Evolutionary conservation across 2,329 filamentous ascomycete species (phyloP), one percentile per base, ranked within the genome.

Genomic region (Coniella vitis): DNA sequence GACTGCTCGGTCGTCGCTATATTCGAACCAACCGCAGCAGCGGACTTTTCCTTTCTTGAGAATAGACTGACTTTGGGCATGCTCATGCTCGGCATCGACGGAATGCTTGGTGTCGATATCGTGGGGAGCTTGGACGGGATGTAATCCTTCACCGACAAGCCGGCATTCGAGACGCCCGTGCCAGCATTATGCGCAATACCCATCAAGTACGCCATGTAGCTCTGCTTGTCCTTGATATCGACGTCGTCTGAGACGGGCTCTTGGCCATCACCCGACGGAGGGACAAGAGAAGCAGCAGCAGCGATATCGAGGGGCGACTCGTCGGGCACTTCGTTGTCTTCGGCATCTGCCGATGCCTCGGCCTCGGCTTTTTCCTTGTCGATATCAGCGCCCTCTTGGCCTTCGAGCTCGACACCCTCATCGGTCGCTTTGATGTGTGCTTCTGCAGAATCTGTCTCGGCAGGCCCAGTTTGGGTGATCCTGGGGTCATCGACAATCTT

Each of bases 231-330:
- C 20, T 61, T 65, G 7, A 61, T 61, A 31, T 62, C 62, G 16
- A 51, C 60, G 0, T 66, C 56, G 1, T 65, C 63, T 0, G 62
- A 60, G 5, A 47, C 29, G 10, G 25, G 5, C 9, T 54, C 59
- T 5, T 67, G 64, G 16, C 67, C 62, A 17, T 72, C 71, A 17
- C 66, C 65, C 0, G 74, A 73, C 0, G 75, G 58, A 0, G 74
- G 73, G 0, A 75, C 71, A 2, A 76, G 61, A 0, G 73, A 72
- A 1, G 74, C 74, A 0, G 74, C 74, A 0, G 73, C 74, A 0
- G 73, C 72, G 29, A 78, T 77, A 49, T 78, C 74, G 35, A 78
- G 66, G 3, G 74, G 74, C 1, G 74, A 75, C 51, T 74, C 70
- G 34, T 69, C 59, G 0, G 70, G 67, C 14, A 71, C 64, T 3